These are phyloP conservation scores for Psilocybe tampanensis DNA, from an alignment of 768 basidiomycete genomes.

Conservation along the genomic window DNA sequence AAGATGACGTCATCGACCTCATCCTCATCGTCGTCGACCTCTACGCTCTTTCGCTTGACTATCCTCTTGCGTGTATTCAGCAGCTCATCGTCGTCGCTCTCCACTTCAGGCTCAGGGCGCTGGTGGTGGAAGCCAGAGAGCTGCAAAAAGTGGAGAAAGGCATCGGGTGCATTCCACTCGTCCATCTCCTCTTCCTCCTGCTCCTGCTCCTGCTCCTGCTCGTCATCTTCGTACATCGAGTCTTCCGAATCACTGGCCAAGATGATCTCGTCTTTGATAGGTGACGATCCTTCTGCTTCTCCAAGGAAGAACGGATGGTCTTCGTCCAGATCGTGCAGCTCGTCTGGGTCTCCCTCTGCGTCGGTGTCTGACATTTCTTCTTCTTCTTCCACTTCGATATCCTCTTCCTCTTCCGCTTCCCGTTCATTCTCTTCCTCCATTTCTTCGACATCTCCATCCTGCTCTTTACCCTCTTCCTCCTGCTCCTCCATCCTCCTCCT, in stretches of 20 bases:
- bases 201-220: too few relatives aligned
- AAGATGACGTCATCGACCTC: conserved; percentile 6
- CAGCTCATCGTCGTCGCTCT: conserved; percentile 4
- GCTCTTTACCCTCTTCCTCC: background rate
- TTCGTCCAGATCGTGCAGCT: too few relatives aligned
- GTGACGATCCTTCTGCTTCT: too few relatives aligned
- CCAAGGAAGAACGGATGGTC: too few relatives aligned
- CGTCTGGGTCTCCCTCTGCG: too few relatives aligned
- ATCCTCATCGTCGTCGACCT: conserved; percentile 8
- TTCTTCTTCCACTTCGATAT: conserved; percentile 14
- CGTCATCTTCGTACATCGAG: too few relatives aligned
- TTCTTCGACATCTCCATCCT: conserved; percentile 5
- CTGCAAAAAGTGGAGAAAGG: too few relatives aligned
- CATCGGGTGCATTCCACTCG: too few relatives aligned
- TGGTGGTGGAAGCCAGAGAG: background rate
- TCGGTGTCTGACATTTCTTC: background rate
- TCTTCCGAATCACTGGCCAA: too few relatives aligned
- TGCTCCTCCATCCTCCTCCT: background rate
- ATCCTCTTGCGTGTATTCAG: conserved; percentile 10
- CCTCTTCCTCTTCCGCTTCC: conserved; percentile 21
- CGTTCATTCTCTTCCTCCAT: conserved; percentile 17
- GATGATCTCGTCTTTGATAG: too few relatives aligned
- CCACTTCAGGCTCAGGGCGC: background rate
- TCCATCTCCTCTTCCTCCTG: too few relatives aligned
- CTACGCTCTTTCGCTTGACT: conserved; percentile 2